Conservation (phyloP, 495 filamentous ascomycete species). For the Tetracladium setigerum region DNA sequence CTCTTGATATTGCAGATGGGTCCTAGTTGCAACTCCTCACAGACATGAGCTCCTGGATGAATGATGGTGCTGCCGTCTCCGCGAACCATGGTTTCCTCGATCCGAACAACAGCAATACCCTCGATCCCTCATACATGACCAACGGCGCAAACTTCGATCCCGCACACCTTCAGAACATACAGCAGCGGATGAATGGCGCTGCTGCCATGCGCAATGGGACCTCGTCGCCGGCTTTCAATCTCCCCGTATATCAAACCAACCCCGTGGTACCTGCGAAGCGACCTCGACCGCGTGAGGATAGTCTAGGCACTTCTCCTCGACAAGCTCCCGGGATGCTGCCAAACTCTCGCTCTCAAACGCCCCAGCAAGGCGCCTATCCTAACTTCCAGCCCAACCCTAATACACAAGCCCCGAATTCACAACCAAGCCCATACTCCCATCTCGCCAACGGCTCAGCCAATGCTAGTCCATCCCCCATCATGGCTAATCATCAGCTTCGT, state of each 20-base stretch:
- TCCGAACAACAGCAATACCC: constrained; percentile 39
- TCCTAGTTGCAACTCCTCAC: constrained; percentile 35
- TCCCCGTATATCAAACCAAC: constrained; percentile 69
- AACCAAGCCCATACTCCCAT: constrained; percentile 68
- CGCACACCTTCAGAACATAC: constrained; percentile 46
- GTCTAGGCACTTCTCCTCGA: constrained; percentile 72
- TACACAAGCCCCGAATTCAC: constrained; percentile 49
- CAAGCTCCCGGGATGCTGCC: constrained; percentile 66
- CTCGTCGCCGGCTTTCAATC: constrained; percentile 62
- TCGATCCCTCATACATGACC: constrained; percentile 47
- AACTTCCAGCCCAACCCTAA: constrained; percentile 51
- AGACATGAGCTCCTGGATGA: constrained; percentile 80
- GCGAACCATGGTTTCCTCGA: constrained; percentile 67
- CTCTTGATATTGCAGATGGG: constrained; percentile 48
- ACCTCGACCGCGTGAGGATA: constrained; percentile 75
- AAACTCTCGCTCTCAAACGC: constrained; percentile 87
- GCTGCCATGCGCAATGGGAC: constrained; percentile 54
- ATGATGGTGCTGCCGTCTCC: constrained; percentile 61
- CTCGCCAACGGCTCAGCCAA: constrained; percentile 74
- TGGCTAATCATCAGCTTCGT: constrained; percentile 61
- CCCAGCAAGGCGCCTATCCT: constrained; percentile 62
- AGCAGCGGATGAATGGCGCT: constrained; percentile 70
- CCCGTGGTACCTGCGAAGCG: constrained; percentile 83
- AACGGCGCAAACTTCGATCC: constrained; percentile 43
- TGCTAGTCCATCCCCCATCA: constrained; percentile 79